Base-by-base conservation (phyloP, 2,329 filamentous ascomycete genomes). In the Davidsoniella eucalypti region DNA sequence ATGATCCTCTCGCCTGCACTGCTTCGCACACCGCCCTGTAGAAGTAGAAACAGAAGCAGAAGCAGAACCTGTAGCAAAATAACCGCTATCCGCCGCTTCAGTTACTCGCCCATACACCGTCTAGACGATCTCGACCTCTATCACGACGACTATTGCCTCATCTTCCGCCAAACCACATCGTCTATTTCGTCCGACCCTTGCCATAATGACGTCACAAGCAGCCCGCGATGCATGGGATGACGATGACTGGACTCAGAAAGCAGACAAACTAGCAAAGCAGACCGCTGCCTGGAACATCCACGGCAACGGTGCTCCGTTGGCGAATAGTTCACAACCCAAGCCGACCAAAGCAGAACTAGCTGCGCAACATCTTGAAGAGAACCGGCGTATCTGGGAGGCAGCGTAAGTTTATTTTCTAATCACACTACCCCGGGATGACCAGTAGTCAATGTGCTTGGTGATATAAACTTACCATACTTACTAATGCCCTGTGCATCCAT, bases 141-240 rank as follows among this genome's bases (percentile, higher is more conserved):
- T 5, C 25, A 33, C 23, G 5, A 9, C 7, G 46, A 21, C 41
- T 29, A 16, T 17, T 40, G 26, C 26, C 26, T 8, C 8, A 10
- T 12, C 41, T 45, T 50, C 57, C 53, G 68, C 67, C 63, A 64
- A 58, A 53, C 45, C 25, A 33, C 26, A 33, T 12, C 26, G 26
- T 12, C 6, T 33, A 33, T 33, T 9, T 33, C 26, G 10, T 33
- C 56, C 57, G 68, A 65, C 62, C 71, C 70, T 70, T 58, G 61
- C 57, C 69, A 68, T 66, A 67, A 62, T 67, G 70, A 58, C 44
- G 4, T 54, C 45, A 18, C 42, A 45, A 57, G 14, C 64, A 18
- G 64, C 82, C 52, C 80, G 84, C 37, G 78, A 87, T 63, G 88
- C 87, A 17, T 95, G 90, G 90, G 87, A 90, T 33, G 74, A 94